A percentile compares a stretch with the other conserved stretches of the same genome.
Conservation (phyloP, 1,284 basidiomycete genomes). For the Chondrostereum purpureum region DNA sequence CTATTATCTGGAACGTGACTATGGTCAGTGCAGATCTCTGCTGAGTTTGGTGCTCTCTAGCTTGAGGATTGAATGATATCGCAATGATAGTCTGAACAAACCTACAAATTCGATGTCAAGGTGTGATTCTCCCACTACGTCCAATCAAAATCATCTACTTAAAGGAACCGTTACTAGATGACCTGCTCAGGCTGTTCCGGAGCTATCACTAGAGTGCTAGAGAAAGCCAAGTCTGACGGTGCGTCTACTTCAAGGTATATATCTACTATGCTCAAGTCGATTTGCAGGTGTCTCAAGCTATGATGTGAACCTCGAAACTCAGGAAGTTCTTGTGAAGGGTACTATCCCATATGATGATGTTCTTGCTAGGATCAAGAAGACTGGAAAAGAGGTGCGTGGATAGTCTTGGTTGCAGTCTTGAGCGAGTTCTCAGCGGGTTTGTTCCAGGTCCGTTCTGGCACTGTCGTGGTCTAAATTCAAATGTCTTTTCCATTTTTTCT, state of each 20-base stretch:
- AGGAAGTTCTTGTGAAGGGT: slow-evolving; percentile 67
- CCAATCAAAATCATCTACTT: background rate
- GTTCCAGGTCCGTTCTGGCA: slow-evolving; percentile 6
- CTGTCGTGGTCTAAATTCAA: slow-evolving; percentile 4
- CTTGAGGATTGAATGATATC: no score
- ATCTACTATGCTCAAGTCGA: background rate
- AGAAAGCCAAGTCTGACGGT: slow-evolving; percentile 66
- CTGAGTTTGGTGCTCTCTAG: no score
- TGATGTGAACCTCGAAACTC: slow-evolving; percentile 59
- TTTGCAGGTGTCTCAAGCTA: slow-evolving; percentile 47
- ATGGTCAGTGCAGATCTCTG: no score
- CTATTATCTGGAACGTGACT: no score
- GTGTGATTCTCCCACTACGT: slow-evolving; percentile 20
- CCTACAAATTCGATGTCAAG: slow-evolving; percentile 59
- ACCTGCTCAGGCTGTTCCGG: slow-evolving; percentile 78
- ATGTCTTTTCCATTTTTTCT: no score
- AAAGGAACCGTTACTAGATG: slow-evolving; percentile 56
- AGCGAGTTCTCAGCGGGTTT: background rate
- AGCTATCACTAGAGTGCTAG: slow-evolving; percentile 67
- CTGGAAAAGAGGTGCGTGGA: slow-evolving; percentile 65
- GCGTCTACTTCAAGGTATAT: slow-evolving; percentile 13
- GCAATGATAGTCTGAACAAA: slow-evolving; percentile 24
- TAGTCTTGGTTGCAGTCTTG: background rate
- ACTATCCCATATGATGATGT: slow-evolving; percentile 60
- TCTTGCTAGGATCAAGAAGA: slow-evolving; percentile 76